These are phyloP conservation scores for Gaeumannomyces tritici DNA, from an alignment of 2,329 filamentous ascomycete species.

Conservation along the genomic window DNA sequence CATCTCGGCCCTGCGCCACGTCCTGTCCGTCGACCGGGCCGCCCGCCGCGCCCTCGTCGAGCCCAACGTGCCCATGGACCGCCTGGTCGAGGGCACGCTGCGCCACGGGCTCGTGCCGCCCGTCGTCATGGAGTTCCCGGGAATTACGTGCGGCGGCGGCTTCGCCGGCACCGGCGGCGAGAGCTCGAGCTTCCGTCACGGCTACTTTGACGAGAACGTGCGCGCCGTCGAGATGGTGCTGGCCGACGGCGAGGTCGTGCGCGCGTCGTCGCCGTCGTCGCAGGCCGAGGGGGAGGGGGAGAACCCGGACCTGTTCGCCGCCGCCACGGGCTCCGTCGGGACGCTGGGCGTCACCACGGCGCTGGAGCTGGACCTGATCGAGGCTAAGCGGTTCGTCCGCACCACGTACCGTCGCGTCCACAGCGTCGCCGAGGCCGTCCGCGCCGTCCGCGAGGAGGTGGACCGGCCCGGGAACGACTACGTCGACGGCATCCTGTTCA, in stretches of 20 bases:
- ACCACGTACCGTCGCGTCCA: slow-evolving; percentile 49
- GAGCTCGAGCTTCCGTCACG: slow-evolving; percentile 59
- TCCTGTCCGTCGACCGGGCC: slow-evolving; percentile 51
- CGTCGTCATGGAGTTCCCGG: slow-evolving; percentile 69
- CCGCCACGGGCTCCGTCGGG: slow-evolving; percentile 58
- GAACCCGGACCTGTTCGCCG: slow-evolving; percentile 50
- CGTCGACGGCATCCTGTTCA: slow-evolving; percentile 64
- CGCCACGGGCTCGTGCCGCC: slow-evolving; percentile 57
- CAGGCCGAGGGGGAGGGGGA: too few relatives aligned
- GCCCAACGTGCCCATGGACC: slow-evolving; percentile 69
- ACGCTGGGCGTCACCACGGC: slow-evolving; percentile 59
- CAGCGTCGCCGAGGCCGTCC: slow-evolving; percentile 36
- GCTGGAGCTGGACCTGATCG: slow-evolving; percentile 53
- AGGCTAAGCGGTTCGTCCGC: slow-evolving; percentile 51
- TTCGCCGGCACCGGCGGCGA: slow-evolving; percentile 65
- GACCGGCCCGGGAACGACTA: slow-evolving; percentile 47
- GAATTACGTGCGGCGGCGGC: slow-evolving; percentile 64
- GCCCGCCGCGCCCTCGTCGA: slow-evolving; percentile 56
- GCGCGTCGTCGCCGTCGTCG: slow-evolving; percentile 35
- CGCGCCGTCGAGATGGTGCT: slow-evolving; percentile 59
- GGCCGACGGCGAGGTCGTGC: slow-evolving; percentile 54
- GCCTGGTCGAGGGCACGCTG: slow-evolving; percentile 55
- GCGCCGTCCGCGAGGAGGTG: slow-evolving; percentile 38
- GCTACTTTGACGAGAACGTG: slow-evolving; percentile 61
- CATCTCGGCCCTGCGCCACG: slow-evolving; percentile 53